Conservation (phyloP, 2,329 filamentous ascomycete genomes). For the Sclerotinia minor region DNA sequence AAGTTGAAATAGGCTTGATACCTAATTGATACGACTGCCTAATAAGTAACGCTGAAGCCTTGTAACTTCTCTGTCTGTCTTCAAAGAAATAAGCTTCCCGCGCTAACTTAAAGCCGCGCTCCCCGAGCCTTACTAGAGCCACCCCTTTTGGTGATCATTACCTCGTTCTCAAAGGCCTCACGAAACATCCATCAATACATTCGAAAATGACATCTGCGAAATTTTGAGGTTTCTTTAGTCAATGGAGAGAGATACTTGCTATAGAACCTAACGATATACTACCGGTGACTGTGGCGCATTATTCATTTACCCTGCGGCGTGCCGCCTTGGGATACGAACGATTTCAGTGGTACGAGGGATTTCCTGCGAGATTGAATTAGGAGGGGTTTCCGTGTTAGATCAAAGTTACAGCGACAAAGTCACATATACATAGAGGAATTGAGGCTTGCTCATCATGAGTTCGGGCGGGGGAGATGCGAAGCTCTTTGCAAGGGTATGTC, state of each 20-base stretch:
- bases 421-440: constrained; percentile 29
- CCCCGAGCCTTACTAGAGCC: constrained; percentile 29
- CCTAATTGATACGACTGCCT: not conserved
- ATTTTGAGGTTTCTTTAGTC: constrained; percentile 25
- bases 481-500: constrained; percentile 93
- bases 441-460: constrained; percentile 39
- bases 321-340: constrained; percentile 27
- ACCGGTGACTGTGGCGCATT: constrained; percentile 36
- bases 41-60: not conserved
- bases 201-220: constrained; percentile 21
- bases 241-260: constrained; percentile 34
- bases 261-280: constrained; percentile 29
- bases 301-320: constrained; percentile 8
- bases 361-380: constrained; percentile 26
- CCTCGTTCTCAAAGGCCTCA: constrained; percentile 25
- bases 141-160: constrained; percentile 26
- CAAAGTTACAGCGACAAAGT: constrained; percentile 13
- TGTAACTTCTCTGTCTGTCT: too few relatives aligned
- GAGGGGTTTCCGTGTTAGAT: constrained; percentile 35
- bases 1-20: constrained; percentile 1
- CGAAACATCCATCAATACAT: constrained; percentile 22
- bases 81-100: constrained; percentile 18
- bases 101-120: constrained; percentile 15
- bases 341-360: constrained; percentile 35
- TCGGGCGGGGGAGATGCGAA: constrained; percentile 88